phyloP scores from a whole-genome alignment of 129 eudicot genomes.

The Helichrysum umbraculigerum region DNA sequence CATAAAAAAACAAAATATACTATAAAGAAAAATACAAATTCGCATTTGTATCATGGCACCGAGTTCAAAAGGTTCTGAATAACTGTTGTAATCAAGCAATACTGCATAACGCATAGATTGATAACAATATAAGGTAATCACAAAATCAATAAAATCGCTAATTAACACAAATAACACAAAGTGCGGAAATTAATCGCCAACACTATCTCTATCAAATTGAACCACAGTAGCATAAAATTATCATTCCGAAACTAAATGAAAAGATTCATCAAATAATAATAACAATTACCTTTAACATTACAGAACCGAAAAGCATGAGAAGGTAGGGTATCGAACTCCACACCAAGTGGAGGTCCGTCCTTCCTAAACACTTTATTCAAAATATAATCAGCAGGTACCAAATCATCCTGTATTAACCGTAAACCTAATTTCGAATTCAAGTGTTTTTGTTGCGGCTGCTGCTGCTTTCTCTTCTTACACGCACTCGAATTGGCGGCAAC shows the following conservation, averaged over 20 bases:
- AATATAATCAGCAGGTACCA: constrained; percentile 54
- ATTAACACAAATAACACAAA: neutral
- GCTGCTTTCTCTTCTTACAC: constrained; percentile 40
- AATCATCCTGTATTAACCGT: constrained; percentile 48
- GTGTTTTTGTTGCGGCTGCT: constrained; percentile 21
- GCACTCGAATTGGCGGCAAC: constrained; percentile 37
- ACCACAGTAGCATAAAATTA: constrained; percentile 16
- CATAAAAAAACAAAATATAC: neutral
- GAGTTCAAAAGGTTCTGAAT: neutral
- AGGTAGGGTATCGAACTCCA: constrained; percentile 66
- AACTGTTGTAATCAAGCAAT: neutral
- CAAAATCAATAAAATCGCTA: neutral
- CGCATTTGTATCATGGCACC: neutral
- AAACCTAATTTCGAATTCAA: constrained; percentile 17
- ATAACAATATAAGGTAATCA: constrained; percentile 6
- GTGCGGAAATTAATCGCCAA: neutral
- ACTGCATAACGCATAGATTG: neutral
- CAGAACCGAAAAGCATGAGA: constrained; percentile 50
- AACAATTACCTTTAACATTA: constrained; percentile 29
- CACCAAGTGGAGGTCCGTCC: constrained; percentile 84
- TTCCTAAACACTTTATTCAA: constrained; percentile 62
- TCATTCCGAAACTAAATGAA: neutral
- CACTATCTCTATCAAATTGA: constrained; percentile 3
- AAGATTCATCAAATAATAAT: neutral
- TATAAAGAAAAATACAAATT: neutral